Evolutionary conservation across 257 asterid genomes (phyloP).

Genomic region (Jasminum sambac): DNA sequence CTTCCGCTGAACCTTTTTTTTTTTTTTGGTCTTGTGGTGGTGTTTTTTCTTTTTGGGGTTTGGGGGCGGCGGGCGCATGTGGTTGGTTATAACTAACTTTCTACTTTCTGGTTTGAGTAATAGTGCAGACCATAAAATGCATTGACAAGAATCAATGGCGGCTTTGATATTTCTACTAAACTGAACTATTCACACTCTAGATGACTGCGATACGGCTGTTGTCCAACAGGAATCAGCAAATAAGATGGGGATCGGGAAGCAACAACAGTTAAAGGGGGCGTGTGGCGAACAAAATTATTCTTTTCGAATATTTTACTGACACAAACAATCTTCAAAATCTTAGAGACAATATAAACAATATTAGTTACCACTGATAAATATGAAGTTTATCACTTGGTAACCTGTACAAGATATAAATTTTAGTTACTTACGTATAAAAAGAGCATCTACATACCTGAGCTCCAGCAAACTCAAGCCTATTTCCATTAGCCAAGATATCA

Average conservation of each 20-base stretch:
- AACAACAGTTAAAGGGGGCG: neutral
- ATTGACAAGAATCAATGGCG: too few species aligned
- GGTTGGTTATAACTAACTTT: too few species aligned
- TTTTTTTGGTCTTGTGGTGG: too few species aligned
- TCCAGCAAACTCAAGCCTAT: conserved; percentile 55
- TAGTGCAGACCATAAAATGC: too few species aligned
- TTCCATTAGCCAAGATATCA: conserved; percentile 52
- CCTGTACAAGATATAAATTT: neutral
- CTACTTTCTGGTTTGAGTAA: too few species aligned
- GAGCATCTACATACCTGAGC: conserved; percentile 42
- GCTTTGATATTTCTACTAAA: too few species aligned
- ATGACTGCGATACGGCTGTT: neutral
- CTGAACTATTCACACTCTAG: neutral
- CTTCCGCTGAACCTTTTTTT: too few species aligned
- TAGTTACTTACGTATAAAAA: neutral
- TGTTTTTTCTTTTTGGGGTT: too few species aligned
- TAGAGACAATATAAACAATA: neutral
- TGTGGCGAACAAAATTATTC: neutral
- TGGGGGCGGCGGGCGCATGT: too few species aligned
- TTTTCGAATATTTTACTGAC: neutral
- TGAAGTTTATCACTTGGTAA: neutral
- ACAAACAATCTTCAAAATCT: neutral
- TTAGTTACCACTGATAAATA: neutral
- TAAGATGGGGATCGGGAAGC: neutral
- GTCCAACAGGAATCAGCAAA: neutral